Conservation (phyloP, 176 grass and related monocot genomes). For the Luzula sylvatica region DNA sequence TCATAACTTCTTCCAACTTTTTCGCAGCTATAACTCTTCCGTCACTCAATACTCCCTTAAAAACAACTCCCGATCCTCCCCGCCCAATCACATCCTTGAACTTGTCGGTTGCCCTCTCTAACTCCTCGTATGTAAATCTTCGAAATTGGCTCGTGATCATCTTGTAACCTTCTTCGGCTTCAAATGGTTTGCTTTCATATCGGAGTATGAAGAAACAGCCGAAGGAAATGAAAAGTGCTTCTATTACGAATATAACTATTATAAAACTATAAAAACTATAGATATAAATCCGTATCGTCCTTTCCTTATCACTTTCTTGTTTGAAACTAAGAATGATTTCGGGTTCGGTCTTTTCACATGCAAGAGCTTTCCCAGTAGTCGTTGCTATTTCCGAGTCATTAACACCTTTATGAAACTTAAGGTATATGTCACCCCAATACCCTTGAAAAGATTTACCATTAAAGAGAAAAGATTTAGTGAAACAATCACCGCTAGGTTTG, state of each 20-base stretch:
- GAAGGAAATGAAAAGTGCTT: slow-evolving; percentile 18
- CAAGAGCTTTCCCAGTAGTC: background rate
- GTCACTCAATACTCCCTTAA: slow-evolving; percentile 15
- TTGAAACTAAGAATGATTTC: slow-evolving; percentile 7
- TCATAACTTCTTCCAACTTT: slow-evolving; percentile 14
- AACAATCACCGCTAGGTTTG: slow-evolving; percentile 14
- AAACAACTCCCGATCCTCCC: slow-evolving; percentile 21
- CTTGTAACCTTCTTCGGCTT: slow-evolving; percentile 26
- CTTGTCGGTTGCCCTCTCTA: slow-evolving; percentile 8
- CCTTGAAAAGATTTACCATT: slow-evolving; percentile 17
- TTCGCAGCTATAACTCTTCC: slow-evolving; percentile 21
- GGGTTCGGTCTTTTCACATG: background rate
- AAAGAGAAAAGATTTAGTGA: slow-evolving; percentile 8
- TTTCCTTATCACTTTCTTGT: background rate
- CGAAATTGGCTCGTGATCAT: slow-evolving; percentile 21
- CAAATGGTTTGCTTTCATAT: slow-evolving; percentile 4
- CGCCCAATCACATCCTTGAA: slow-evolving; percentile 21
- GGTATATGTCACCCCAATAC: slow-evolving; percentile 6
- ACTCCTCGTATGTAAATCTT: slow-evolving; percentile 24
- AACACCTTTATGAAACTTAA: background rate
- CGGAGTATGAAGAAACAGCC: slow-evolving; percentile 21
- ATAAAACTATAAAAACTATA: slow-evolving; percentile 12
- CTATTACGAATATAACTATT: slow-evolving; percentile 10
- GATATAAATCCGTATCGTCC: slow-evolving; percentile 11
- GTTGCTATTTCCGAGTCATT: background rate